Percentiles rank a stretch among this genome's conserved stretches.
Evolutionary conservation across 345 rosid genomes (phyloP).

Genomic region (Lumnitzera racemosa): DNA sequence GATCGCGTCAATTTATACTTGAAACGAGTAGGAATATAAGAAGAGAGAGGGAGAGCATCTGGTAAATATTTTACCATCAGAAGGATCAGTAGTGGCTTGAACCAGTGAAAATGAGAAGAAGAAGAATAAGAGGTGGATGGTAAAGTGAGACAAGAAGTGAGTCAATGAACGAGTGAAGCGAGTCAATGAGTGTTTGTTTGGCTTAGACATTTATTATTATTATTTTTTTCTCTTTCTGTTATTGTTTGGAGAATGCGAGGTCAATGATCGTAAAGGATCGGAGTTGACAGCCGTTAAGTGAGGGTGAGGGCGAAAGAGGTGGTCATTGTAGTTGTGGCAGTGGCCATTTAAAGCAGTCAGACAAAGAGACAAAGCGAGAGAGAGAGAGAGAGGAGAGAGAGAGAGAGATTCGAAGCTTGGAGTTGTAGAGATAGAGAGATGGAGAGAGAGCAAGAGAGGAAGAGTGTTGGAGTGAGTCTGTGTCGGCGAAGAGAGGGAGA

Average conservation of each 20-base stretch:
- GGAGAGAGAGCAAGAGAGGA: slow-evolving; percentile 1
- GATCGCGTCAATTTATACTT: not conserved
- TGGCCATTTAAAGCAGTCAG: slow-evolving; percentile 9
- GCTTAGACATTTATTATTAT: slow-evolving; percentile 5
- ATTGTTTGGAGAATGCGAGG: not conserved
- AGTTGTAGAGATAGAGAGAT: slow-evolving; percentile 6
- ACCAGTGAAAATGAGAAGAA: slow-evolving; percentile 13
- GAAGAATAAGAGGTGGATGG: slow-evolving; percentile 2
- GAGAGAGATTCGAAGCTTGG: slow-evolving; percentile 19
- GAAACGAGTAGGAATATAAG: not conserved
- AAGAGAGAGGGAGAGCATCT: not conserved
- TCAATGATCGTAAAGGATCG: no score
- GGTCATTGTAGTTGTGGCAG: not conserved
- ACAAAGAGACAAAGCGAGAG: not conserved
- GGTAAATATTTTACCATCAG: slow-evolving; percentile 24
- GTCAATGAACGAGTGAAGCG: slow-evolving; percentile 5
- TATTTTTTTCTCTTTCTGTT: not conserved
- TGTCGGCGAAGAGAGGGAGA: slow-evolving; percentile 13
- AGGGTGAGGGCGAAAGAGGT: not conserved
- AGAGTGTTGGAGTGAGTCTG: not conserved
- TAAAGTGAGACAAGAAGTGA: slow-evolving; percentile 10
- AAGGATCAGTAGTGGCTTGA: slow-evolving; percentile 31
- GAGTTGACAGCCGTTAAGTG: not conserved
- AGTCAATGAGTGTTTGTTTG: slow-evolving; percentile 2
- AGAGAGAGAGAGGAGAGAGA: slow-evolving; percentile 8